Evolutionary conservation across 2,329 filamentous ascomycete genomes (phyloP).

Genomic region (Xylaria sp.): DNA sequence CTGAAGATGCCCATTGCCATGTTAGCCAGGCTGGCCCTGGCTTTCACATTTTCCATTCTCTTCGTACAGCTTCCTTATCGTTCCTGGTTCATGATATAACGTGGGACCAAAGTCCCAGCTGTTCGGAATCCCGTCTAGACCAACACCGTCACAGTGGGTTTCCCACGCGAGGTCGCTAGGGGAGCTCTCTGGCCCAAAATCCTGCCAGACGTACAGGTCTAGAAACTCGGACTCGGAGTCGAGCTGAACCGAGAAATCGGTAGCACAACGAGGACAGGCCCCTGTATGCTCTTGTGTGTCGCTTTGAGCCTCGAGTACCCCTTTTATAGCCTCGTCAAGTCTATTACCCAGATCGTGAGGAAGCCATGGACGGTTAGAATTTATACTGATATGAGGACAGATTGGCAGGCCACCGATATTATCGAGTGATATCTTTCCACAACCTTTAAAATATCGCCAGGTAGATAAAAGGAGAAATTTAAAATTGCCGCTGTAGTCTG

Average conservation of each 20-base stretch:
- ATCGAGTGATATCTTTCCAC: too few relatives aligned
- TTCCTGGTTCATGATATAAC: too few relatives aligned
- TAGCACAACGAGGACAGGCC: constrained; percentile 7
- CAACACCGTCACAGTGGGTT: neutral
- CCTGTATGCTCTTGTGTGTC: constrained; percentile 1
- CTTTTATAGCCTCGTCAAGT: neutral
- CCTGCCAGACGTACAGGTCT: constrained; percentile 11
- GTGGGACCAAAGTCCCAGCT: neutral
- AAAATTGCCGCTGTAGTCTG: too few relatives aligned
- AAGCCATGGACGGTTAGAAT: too few relatives aligned
- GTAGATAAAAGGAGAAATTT: too few relatives aligned
- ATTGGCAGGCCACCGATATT: too few relatives aligned
- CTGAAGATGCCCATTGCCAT: too few relatives aligned
- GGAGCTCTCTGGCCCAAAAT: constrained; percentile 16
- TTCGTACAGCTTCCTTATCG: too few relatives aligned
- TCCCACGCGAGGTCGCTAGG: constrained; percentile 3
- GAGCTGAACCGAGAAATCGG: constrained; percentile 5
- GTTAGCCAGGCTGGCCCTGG: too few relatives aligned
- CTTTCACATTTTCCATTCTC: too few relatives aligned
- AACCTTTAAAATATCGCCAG: too few relatives aligned
- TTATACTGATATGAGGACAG: too few relatives aligned
- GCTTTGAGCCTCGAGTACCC: neutral
- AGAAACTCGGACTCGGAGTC: neutral
- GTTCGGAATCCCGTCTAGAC: neutral
- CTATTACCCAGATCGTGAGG: neutral